Evolutionary conservation across 2,329 filamentous ascomycete genomes (phyloP).

Genomic region (Chrysosporium keratinophilum): DNA sequence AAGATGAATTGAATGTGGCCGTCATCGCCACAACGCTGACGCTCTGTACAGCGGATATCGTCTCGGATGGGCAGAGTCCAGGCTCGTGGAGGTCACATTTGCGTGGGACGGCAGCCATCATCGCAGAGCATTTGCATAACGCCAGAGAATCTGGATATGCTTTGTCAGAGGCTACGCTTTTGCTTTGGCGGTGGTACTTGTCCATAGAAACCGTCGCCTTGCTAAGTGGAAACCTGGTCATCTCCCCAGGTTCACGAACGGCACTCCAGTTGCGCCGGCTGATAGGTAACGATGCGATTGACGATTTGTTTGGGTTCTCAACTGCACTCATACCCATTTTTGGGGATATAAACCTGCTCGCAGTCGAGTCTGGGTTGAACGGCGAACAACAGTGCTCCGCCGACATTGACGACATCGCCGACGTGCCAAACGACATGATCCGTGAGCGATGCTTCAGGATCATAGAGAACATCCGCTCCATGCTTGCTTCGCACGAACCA

Average conservation of each 20-base stretch:
- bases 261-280: constrained; percentile 10
- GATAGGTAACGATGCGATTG: constrained; percentile 15
- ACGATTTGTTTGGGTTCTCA: constrained; percentile 17
- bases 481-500: constrained; percentile 11
- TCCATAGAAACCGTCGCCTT: constrained; percentile 16
- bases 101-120: constrained; percentile 16
- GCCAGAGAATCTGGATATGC: not conserved
- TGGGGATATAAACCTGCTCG: constrained; percentile 15
- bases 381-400: not conserved
- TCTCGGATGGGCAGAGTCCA: constrained; percentile 15
- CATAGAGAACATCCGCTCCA: constrained; percentile 13
- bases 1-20: constrained; percentile 11
- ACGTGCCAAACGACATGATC: constrained; percentile 9
- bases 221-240: constrained; percentile 15
- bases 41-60: constrained; percentile 16
- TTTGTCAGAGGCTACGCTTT: constrained; percentile 10
- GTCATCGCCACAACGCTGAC: constrained; percentile 16
- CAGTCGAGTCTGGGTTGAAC: constrained; percentile 10
- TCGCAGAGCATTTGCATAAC: constrained; percentile 15
- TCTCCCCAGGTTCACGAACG: constrained; percentile 12
- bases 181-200: constrained; percentile 18
- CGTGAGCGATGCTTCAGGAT: constrained; percentile 12
- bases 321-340: constrained; percentile 16
- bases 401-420: not conserved
- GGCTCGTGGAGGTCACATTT: constrained; percentile 17